Base-by-base conservation (phyloP, 495 filamentous ascomycete genomes). In the Penicillium cataractarum region DNA sequence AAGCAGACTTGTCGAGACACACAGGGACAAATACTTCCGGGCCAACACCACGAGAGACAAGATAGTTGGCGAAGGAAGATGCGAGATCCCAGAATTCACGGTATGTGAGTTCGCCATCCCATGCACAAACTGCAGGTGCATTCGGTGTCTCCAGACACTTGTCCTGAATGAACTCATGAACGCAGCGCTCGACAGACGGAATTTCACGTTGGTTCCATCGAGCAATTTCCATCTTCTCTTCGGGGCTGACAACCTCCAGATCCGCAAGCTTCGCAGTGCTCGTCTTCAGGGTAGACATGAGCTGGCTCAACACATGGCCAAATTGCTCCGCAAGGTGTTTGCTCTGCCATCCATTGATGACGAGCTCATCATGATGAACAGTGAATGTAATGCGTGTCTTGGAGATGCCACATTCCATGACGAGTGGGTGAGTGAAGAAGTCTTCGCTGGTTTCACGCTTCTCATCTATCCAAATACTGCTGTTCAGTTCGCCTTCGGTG, bases 1-100 rank as follows among this genome's bases (percentile, higher is more conserved):
- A 87, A 1, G 76, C 70, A 0, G 82, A 84, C 55, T 88, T 89
- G 48, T 84, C 79, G 27, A 88, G 76, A 59, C 80, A 86, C 0
- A 90, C 63, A 3, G 85, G 86, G 3, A 89, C 82, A 2, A 86
- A 55, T 0, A 67, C 71, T 29, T 84, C 83, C 4, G 74, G 75
- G 2, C 66, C 70, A 44, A 88, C 76, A 29, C 85, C 84, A 8
- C 83, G 77, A 22, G 71, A 73, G 2, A 66, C 59, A 0, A 84
- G 66, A 48, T 80, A 74, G 6, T 61, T 64, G 9, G 78, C 76
- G 22, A 81, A 76, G 1, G 65, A 67, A 5, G 75, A 73, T 6
- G 77, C 72, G n/a, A 74, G 60, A 1, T 71, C 49, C 53, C 74
- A 71, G 31, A 80, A 65, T 33, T 82, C 69, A 27, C 57, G 51